Percentiles rank a stretch among this genome's conserved stretches.
These are phyloP conservation scores for Kingdonia uniflora DNA, from an alignment of 164 flowering plant genomes.

Conservation along the genomic window DNA sequence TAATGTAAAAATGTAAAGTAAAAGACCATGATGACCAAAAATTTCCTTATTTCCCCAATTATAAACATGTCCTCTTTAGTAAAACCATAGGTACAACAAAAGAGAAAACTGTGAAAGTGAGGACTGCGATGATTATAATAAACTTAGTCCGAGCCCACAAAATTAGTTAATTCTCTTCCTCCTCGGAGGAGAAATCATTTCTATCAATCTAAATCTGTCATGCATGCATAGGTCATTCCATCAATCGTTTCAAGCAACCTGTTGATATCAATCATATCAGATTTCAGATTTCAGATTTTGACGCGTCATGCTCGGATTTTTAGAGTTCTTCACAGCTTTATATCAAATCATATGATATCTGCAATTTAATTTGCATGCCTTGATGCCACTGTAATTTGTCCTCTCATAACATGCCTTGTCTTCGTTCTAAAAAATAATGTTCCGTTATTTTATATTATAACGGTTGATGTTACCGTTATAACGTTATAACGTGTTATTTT, in stretches of 20 bases:
- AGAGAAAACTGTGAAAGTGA: too few relatives aligned
- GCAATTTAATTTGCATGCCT: conserved; percentile 31
- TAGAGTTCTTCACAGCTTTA: conserved; percentile 25
- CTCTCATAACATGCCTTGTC: too few relatives aligned
- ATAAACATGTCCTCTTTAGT: neutral
- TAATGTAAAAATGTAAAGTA: neutral
- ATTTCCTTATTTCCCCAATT: neutral
- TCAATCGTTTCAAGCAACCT: conserved; percentile 20
- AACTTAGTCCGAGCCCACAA: neutral
- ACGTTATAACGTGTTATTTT: too few relatives aligned
- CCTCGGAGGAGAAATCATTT: too few relatives aligned
- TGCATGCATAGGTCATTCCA: conserved; percentile 17
- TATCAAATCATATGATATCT: conserved; percentile 49
- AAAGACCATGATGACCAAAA: neutral
- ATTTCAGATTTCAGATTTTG: conserved; percentile 34
- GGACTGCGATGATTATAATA: too few relatives aligned
- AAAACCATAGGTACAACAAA: too few relatives aligned
- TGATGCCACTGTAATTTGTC: too few relatives aligned
- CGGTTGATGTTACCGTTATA: too few relatives aligned
- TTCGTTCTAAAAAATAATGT: too few relatives aligned
- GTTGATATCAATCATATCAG: conserved; percentile 22
- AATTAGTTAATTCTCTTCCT: conserved; percentile 2
- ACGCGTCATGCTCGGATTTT: conserved; percentile 53
- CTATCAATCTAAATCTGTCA: too few relatives aligned
- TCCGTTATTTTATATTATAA: too few relatives aligned